A percentile compares a stretch with the other conserved stretches of the same genome.
Conservation (phyloP, 2,329 filamentous ascomycete species). For the Phialophora expanda region DNA sequence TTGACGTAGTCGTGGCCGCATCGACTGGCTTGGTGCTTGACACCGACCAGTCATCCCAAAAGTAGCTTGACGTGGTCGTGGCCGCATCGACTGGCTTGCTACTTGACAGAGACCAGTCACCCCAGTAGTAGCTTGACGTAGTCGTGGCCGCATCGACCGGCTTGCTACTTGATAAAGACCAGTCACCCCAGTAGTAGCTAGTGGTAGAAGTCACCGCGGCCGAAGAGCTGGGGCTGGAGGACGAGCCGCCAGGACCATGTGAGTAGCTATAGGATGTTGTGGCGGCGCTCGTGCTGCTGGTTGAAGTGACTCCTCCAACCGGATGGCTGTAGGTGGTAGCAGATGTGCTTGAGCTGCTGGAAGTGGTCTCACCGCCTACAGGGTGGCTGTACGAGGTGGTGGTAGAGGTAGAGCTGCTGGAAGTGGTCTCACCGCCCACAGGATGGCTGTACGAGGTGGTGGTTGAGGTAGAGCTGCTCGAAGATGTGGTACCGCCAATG, state of each 20-base stretch:
- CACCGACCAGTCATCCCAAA: slow-evolving; percentile 12
- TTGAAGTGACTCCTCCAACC: not conserved
- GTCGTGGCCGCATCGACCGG: slow-evolving; percentile 7
- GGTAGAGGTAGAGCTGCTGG: slow-evolving; percentile 1
- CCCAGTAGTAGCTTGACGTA: slow-evolving; percentile 1
- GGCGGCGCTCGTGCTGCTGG: not conserved
- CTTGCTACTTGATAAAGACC: not conserved
- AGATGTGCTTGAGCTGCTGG: slow-evolving; percentile 3
- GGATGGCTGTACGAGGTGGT: not conserved
- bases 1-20: slow-evolving; percentile 9
- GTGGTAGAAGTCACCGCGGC: not conserved
- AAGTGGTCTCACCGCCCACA: not conserved
- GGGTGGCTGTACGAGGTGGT: not conserved
- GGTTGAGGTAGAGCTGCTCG: slow-evolving; percentile 1
- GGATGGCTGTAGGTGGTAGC: slow-evolving; percentile 11
- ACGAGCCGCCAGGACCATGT: not conserved
- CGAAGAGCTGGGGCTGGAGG: slow-evolving; percentile 3
- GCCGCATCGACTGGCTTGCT: slow-evolving; percentile 1
- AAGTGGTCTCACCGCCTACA: not conserved
- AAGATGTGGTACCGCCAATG: slow-evolving; percentile 10
- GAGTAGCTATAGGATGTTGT: not conserved
- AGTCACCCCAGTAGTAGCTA: slow-evolving; percentile 9
- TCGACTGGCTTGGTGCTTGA: not conserved
- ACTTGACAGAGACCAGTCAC: too few relatives aligned
- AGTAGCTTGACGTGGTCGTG: slow-evolving; percentile 12